Percentiles rank a stretch among this genome's conserved stretches.
These are phyloP conservation scores for Naganishia kalamii DNA, from an alignment of 768 basidiomycete species.

Conservation along the genomic window DNA sequence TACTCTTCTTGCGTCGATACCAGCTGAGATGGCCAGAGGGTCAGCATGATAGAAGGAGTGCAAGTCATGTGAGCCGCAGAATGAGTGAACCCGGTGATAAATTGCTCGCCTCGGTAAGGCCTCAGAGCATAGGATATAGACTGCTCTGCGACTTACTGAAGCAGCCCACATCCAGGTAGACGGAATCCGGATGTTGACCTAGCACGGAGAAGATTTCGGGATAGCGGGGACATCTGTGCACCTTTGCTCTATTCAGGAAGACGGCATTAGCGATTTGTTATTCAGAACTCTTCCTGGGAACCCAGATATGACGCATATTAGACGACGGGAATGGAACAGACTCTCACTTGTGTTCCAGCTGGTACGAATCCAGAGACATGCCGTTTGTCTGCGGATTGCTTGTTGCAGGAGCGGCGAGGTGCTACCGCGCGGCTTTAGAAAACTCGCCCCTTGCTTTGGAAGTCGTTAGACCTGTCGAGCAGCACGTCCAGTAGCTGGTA, in stretches of 20 bases:
- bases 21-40: neutral
- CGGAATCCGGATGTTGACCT: neutral
- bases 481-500: too few species aligned
- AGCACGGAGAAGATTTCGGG: neutral
- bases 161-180: slow-evolving; percentile 1
- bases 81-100: neutral
- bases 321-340: neutral
- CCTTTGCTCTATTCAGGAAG: neutral
- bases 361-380: neutral
- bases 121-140: too few species aligned
- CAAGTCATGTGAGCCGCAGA: neutral
- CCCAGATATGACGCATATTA: neutral
- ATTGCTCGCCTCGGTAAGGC: neutral
- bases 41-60: neutral
- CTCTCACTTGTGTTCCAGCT: slow-evolving; percentile 8
- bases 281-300: neutral
- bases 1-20: neutral
- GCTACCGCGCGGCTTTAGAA: too few species aligned
- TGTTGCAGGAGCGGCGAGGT: too few species aligned
- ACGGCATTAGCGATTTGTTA: neutral
- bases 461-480: too few species aligned
- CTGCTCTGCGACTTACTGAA: neutral
- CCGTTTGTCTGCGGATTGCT: neutral
- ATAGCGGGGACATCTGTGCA: neutral
- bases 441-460: too few species aligned